phyloP scores from a whole-genome alignment of 2,329 filamentous ascomycete species.

The Xylariaceae sp. region DNA sequence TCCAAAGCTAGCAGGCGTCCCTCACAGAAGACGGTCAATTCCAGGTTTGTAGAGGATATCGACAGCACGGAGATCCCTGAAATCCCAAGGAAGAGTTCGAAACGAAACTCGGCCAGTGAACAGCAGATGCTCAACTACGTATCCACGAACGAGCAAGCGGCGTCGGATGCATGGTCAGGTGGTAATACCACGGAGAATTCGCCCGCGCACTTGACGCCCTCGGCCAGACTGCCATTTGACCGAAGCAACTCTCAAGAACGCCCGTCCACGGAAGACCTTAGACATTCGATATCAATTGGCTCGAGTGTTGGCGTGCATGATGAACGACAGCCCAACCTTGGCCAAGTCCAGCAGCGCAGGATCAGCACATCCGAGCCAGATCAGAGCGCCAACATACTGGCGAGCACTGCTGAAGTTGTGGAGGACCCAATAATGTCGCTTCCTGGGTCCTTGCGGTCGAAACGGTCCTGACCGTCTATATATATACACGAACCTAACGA shows the following conservation, averaged over 20 bases:
- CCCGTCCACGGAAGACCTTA: conserved; percentile 44
- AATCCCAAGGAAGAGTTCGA: conserved; percentile 70
- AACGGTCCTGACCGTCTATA: conserved; percentile 4
- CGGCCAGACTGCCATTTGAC: conserved; percentile 51
- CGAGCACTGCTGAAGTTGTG: conserved; percentile 53
- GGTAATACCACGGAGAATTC: conserved; percentile 2
- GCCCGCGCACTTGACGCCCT: conserved; percentile 18
- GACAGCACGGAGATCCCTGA: conserved; percentile 42
- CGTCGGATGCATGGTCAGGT: conserved; percentile 14
- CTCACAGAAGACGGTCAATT: conserved; percentile 35
- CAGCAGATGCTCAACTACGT: conserved; percentile 34
- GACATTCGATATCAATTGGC: conserved; percentile 34
- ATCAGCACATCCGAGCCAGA: conserved; percentile 51
- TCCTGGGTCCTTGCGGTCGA: conserved; percentile 15
- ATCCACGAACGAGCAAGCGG: conserved; percentile 16
- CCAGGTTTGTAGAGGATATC: conserved; percentile 21
- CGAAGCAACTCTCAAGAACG: conserved; percentile 49
- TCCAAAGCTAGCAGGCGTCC: conserved; percentile 50
- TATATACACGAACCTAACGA: conserved; percentile 18
- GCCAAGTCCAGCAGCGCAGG: conserved; percentile 53
- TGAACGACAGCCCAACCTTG: conserved; percentile 50
- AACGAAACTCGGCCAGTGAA: conserved; percentile 47
- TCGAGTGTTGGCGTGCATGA: conserved; percentile 32
- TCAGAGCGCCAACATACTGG: conserved; percentile 43
- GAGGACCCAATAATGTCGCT: conserved; percentile 36